phyloP scores from a whole-genome alignment of 129 eudicot genomes.

The Tagetes erecta region DNA sequence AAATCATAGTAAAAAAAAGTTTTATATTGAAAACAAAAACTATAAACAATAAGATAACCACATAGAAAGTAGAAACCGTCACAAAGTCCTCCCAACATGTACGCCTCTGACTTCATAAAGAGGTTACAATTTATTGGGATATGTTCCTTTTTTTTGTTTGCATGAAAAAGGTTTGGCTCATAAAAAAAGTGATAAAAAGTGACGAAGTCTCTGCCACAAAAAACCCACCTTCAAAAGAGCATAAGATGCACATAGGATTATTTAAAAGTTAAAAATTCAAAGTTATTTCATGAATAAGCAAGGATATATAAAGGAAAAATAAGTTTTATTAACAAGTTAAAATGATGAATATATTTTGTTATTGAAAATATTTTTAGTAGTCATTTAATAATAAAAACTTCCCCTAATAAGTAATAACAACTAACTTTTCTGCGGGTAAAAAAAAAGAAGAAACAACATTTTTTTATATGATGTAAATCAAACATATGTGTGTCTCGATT shows the following conservation, averaged over 20 bases:
- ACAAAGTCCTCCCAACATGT: not conserved
- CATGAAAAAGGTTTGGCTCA: slow-evolving; percentile 24
- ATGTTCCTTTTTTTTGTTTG: slow-evolving; percentile 34
- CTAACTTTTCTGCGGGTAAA: no score
- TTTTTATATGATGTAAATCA: no score
- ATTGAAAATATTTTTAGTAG: no score
- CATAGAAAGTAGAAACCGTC: not conserved
- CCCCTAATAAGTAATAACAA: no score
- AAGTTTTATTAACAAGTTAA: not conserved
- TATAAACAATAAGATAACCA: not conserved
- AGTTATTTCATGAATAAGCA: slow-evolving; percentile 11
- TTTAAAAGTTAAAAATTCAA: slow-evolving; percentile 13
- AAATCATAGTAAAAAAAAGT: no score
- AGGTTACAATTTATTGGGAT: slow-evolving; percentile 12
- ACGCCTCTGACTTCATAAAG: slow-evolving; percentile 3
- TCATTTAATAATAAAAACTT: no score
- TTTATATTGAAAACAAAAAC: no score
- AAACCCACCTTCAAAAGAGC: slow-evolving; percentile 26
- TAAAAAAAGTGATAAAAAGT: slow-evolving; percentile 11
- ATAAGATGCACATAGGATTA: slow-evolving; percentile 30
- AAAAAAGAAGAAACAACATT: no score
- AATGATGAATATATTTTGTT: no score
- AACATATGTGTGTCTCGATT: no score
- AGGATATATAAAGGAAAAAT: not conserved
- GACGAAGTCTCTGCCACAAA: slow-evolving; percentile 27